Conservation (phyloP, 2,329 filamentous ascomycete species). For the Orbilia quercus region DNA sequence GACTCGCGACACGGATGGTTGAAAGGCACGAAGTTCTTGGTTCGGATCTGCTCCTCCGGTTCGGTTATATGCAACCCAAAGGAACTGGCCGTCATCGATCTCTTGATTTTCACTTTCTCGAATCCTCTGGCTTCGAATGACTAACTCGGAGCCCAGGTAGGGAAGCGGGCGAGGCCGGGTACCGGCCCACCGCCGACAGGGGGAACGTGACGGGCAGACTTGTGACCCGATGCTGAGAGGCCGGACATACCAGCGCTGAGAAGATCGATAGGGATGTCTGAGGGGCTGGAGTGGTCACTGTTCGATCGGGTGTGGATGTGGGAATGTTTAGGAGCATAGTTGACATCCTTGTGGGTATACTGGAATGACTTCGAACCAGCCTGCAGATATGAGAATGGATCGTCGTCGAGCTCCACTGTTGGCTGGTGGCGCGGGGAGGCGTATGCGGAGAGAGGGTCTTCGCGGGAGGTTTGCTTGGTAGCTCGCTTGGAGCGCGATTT, state of each 20-base stretch:
- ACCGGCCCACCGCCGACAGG: conserved; percentile 42
- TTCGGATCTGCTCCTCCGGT: neutral
- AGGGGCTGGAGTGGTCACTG: conserved; percentile 38
- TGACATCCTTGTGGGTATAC: conserved; percentile 48
- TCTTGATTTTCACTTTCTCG: neutral
- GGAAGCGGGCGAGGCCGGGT: conserved; percentile 25
- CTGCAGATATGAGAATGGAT: conserved; percentile 43
- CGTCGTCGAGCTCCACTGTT: conserved; percentile 41
- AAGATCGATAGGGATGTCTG: conserved; percentile 41
- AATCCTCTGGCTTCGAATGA: conserved; percentile 1
- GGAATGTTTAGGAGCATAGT: conserved; percentile 34
- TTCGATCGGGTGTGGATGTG: conserved; percentile 34
- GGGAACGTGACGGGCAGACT: conserved; percentile 37
- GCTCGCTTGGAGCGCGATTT: conserved; percentile 48
- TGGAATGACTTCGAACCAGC: conserved; percentile 29
- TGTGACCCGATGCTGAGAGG: conserved; percentile 34
- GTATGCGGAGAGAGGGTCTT: conserved; percentile 37
- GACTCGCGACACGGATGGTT: neutral
- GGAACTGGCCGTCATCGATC: neutral
- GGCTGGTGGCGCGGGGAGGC: conserved; percentile 35
- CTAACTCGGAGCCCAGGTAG: conserved; percentile 42
- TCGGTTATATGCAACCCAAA: neutral
- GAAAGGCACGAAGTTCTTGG: conserved; percentile 19
- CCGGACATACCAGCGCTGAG: conserved; percentile 31
- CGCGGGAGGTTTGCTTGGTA: conserved; percentile 41